Percentiles rank a stretch among this genome's conserved stretches.
phyloP scores from a whole-genome alignment of 352 stramenopile species.

The Halophytophthora polymorphica region DNA sequence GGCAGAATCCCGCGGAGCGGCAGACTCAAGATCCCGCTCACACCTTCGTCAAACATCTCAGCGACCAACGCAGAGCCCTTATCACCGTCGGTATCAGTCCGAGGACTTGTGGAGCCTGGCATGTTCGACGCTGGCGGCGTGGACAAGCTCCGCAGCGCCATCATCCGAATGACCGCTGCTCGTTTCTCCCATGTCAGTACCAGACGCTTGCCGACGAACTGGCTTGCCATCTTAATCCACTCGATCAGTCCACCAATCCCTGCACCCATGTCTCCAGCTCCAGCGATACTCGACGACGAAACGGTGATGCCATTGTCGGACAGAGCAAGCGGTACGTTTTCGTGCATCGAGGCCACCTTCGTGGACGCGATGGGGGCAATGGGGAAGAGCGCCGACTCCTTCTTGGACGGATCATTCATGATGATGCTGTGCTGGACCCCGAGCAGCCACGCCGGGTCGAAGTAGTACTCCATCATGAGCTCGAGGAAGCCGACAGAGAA shows the following conservation, averaged over 20 bases:
- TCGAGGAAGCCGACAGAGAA: constrained; percentile 71
- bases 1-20: constrained; percentile 66
- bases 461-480: constrained; percentile 86
- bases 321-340: constrained; percentile 51
- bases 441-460: constrained; percentile 52
- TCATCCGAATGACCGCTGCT: constrained; percentile 57
- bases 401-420: constrained; percentile 82
- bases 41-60: constrained; percentile 56
- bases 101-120: constrained; percentile 3
- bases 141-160: constrained; percentile 59
- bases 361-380: constrained; percentile 36
- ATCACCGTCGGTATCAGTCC: constrained; percentile 1
- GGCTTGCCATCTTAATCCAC: constrained; percentile 69
- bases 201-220: constrained; percentile 61
- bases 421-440: constrained; percentile 79
- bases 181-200: constrained; percentile 77
- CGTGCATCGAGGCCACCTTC: constrained; percentile 31
- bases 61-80: constrained; percentile 23
- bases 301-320: constrained; percentile 42
- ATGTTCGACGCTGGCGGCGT: constrained; percentile 5
- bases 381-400: constrained; percentile 68
- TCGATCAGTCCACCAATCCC: constrained; percentile 40
- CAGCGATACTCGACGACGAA: constrained; percentile 9
- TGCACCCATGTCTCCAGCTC: constrained; percentile 21
- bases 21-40: constrained; percentile 57